These are phyloP conservation scores for Wickerhamomyces mucosus DNA, from an alignment of 805 yeast genomes.

Conservation along the genomic window DNA sequence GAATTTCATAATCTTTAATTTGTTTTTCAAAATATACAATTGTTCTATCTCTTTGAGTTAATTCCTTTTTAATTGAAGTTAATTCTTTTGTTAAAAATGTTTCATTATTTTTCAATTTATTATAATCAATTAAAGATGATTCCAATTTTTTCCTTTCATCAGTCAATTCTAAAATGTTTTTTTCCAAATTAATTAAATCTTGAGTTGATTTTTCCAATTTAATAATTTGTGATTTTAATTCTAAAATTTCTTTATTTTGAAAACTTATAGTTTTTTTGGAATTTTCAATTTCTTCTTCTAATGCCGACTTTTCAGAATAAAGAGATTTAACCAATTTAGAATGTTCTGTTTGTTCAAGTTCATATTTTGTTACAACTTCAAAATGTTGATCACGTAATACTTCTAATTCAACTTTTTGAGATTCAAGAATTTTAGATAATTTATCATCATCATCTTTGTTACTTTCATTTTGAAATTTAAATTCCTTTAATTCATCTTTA, in stretches of 20 bases:
- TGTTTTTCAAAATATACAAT: conserved; percentile 30
- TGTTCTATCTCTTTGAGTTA: conserved; percentile 28
- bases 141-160: conserved; percentile 16
- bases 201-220: conserved; percentile 9
- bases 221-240: conserved; percentile 1
- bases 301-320: not conserved
- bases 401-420: conserved; percentile 19
- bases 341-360: not conserved
- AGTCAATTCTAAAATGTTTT: conserved; percentile 12
- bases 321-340: not conserved
- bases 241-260: conserved; percentile 3
- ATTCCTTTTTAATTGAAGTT: conserved; percentile 5
- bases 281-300: not conserved
- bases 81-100: conserved; percentile 16
- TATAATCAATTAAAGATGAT: conserved; percentile 9
- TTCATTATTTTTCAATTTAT: conserved; percentile 15
- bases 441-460: conserved; percentile 1
- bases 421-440: conserved; percentile 9
- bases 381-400: conserved; percentile 26
- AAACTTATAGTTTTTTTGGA: conserved; percentile 1
- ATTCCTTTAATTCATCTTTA: conserved; percentile 43
- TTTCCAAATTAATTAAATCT: conserved; percentile 11
- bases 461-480: conserved; percentile 12
- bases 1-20: conserved; percentile 26
- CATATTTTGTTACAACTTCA: conserved; percentile 20